Evolutionary conservation across 1,139 yeast species (phyloP), one percentile per base, ranked within the genome.

Genomic region (Yarrowia galli): DNA sequence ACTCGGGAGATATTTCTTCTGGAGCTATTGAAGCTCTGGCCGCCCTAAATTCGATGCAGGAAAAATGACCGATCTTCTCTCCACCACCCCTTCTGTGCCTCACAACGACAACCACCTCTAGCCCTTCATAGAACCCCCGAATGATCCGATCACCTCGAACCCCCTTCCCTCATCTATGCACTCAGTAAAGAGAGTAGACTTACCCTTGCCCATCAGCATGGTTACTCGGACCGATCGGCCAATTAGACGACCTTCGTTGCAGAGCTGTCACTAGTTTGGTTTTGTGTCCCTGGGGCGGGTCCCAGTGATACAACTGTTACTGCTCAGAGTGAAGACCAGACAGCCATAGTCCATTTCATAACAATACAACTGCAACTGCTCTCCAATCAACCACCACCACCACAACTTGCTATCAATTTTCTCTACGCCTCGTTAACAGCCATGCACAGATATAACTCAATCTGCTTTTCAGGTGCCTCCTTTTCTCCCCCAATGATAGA

Each of bases 211-310:
- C 60, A 15, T 36, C n/a, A 23, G 15, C 23, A 23, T 16, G 18
- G 42, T 49, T 32, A 32, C 56, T 32, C 56, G 28, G 60, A 36
- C 40, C 32, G 45, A 53, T 53, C 60, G 22, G 16, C 60, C 60
- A 53, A 53, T 53, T 10, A 53, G 22, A 35, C 4, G 28, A 12
- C 20, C 28, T 7, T 35, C n/a, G 58, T 51, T 51, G 15, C 15
- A 20, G 51, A 23, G 12, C 32, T 7, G 25, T 20, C 25, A 13
- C 58, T 51, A 51, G 13, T 35, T 35, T 46, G n/a, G 51, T n/a
- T n/a, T 18, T 45, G 16, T 25, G 51, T 46, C 51, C 51, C 20
- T n/a, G n/a, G n/a, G n/a, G n/a, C n/a, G n/a, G n/a, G n/a, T n/a
- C n/a, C n/a, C n/a, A n/a, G n/a, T n/a, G n/a, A n/a, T n/a, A n/a